Evolutionary conservation across 306 rosid genomes (phyloP).

Genomic region (Cicer bijugum): DNA sequence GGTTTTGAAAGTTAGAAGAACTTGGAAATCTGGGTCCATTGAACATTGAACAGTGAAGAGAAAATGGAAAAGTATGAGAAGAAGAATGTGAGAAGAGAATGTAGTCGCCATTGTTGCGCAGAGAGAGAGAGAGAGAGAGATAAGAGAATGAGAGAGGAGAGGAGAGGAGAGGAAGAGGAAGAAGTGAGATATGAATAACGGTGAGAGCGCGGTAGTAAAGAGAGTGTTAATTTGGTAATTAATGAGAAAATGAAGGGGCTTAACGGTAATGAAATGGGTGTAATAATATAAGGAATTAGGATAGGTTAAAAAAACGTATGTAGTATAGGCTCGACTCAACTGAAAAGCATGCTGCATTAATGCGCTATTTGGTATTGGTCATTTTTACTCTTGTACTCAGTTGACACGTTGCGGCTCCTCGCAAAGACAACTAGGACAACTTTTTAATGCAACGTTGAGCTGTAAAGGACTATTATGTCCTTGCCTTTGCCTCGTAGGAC

Average conservation of each 20-base stretch:
- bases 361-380: background rate
- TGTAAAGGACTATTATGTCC: conserved; percentile 21
- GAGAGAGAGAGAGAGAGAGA: conserved; percentile 33
- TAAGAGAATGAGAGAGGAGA: too few relatives aligned
- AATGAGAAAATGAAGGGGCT: conserved; percentile 47
- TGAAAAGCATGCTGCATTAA: conserved; percentile 5
- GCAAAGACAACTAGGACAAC: conserved; percentile 18
- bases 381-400: background rate
- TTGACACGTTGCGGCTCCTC: conserved; percentile 8
- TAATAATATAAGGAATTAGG: conserved; percentile 26
- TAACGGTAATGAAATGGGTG: conserved; percentile 31
- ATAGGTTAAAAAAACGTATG: background rate
- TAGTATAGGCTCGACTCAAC: background rate
- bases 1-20: conserved; percentile 70
- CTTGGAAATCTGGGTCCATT: conserved; percentile 53
- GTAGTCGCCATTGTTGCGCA: conserved; percentile 56
- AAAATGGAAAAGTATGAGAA: conserved; percentile 29
- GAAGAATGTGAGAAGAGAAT: conserved; percentile 12
- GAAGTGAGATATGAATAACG: background rate
- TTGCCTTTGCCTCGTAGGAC: background rate
- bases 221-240: conserved; percentile 45
- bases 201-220: conserved; percentile 1
- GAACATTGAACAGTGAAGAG: conserved; percentile 35
- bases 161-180: too few relatives aligned
- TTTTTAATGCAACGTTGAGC: conserved; percentile 16